Evolutionary conservation across 2,329 filamentous ascomycete genomes (phyloP).

Genomic region (Geosmithia putterillii): DNA sequence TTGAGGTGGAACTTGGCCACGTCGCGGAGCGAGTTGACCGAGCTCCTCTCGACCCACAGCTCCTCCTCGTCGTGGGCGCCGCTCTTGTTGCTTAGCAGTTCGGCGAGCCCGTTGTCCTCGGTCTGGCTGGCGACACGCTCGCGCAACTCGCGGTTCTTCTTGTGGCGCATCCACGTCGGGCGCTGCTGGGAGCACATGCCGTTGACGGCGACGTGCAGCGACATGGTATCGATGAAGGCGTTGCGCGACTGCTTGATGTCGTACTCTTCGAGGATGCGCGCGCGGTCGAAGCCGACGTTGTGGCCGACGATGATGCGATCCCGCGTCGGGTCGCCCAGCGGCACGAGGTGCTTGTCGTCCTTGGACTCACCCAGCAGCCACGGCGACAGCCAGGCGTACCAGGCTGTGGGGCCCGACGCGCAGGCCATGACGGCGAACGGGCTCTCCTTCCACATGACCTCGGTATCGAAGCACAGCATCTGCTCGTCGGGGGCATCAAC

Average conservation of each 20-base stretch:
- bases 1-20: conserved; percentile 95
- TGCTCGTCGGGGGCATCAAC: conserved; percentile 68
- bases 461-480: conserved; percentile 87
- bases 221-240: conserved; percentile 94
- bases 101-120: conserved; percentile 57
- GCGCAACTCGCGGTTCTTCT: conserved; percentile 74
- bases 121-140: conserved; percentile 67
- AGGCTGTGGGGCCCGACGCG: conserved; percentile 75
- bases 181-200: conserved; percentile 97
- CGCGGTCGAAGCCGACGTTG: conserved; percentile 91
- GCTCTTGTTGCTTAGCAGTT: conserved; percentile 54
- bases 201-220: conserved; percentile 91
- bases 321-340: conserved; percentile 63
- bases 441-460: conserved; percentile 91
- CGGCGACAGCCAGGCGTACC: conserved; percentile 96
- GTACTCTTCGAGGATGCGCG: conserved; percentile 83
- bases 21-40: conserved; percentile 86
- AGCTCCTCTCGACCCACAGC: conserved; percentile 88
- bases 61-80: conserved; percentile 77
- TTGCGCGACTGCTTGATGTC: conserved; percentile 70
- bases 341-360: conserved; percentile 69
- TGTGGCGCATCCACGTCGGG: conserved; percentile 94
- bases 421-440: conserved; percentile 95
- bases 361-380: conserved; percentile 81
- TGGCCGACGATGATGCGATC: conserved; percentile 80